A percentile compares a stretch with the other conserved stretches of the same genome.
Evolutionary conservation across 108 stramenopile genomes (phyloP).

Genomic region (Fragilariopsis cylindrus): DNA sequence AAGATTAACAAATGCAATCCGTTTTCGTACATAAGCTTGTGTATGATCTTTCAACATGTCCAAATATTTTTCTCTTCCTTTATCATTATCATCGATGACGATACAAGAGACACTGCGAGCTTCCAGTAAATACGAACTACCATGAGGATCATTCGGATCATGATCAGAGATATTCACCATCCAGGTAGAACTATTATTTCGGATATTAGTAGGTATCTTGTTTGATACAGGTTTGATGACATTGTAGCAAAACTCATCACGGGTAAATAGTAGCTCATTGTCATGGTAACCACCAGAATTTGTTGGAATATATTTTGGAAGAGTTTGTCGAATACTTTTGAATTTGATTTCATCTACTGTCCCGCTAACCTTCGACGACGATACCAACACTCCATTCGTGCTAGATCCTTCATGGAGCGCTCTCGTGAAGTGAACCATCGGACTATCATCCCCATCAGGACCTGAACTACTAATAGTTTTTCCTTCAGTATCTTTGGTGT

Average conservation of each 20-base stretch:
- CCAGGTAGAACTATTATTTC: background rate
- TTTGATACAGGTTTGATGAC: background rate
- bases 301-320: conserved; percentile 8
- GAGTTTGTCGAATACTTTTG: conserved; percentile 1
- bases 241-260: background rate
- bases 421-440: no score
- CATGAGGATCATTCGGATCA: background rate
- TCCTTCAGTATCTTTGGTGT: no score
- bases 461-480: no score
- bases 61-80: background rate
- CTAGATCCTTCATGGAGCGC: no score
- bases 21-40: background rate
- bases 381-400: no score
- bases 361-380: no score
- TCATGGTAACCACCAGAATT: background rate
- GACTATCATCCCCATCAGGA: no score
- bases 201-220: background rate
- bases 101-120: background rate
- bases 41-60: background rate
- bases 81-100: background rate
- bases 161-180: background rate
- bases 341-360: background rate
- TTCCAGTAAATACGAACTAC: conserved; percentile 1
- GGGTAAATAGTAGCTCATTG: background rate
- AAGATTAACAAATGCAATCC: background rate